Base-by-base conservation (phyloP, 2,329 filamentous ascomycete genomes). In the Pochonia chlamydosporia region DNA sequence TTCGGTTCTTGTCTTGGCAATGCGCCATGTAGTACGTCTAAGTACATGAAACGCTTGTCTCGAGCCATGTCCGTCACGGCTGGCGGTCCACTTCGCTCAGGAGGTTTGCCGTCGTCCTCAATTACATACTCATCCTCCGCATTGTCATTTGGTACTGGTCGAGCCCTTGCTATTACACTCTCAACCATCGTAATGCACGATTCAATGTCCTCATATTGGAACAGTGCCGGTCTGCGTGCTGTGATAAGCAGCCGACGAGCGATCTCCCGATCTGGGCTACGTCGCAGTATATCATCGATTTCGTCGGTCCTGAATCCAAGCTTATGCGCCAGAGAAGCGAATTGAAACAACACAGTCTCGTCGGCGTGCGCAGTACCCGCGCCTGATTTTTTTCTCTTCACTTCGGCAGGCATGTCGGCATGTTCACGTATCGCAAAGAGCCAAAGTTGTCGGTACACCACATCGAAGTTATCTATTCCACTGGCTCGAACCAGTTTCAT, bases 371-470 rank as follows among this genome's bases (percentile, higher is more conserved):
- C 14, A 8, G 28, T 31, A 9, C 14, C 14, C 28, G 9, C 28
- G 14, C 28, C 28, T 31, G 28, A 31, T 40, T 30, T 46, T 43
- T 18, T 49, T 23, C 10, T 33, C 36, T 35, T 8, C 11, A 43
- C 44, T 37, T 43, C 31, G 30, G 42, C 47, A 28, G 41, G 51
- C 31, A 53, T 40, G 16, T 44, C 44, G 20, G 30, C 24, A 30
- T 49, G 43, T 28, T 53, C 46, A 13, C 44, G 46, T 11, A 53
- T 43, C 18, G 46, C 41, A 37, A 40, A 39, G 11, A 53, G 48
- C 51, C 41, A 53, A 3, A 53, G 37, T 31, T 49, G 35, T 37
- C 49, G 31, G 37, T 44, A 53, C 20, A 28, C 26, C 33, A 53
- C 13, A 21, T 50, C 43, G 42, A 53, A 49, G 18, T 37, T 44